Conservation (phyloP, 73 alveolate genomes). For the Uronychia binucleata region DNA sequence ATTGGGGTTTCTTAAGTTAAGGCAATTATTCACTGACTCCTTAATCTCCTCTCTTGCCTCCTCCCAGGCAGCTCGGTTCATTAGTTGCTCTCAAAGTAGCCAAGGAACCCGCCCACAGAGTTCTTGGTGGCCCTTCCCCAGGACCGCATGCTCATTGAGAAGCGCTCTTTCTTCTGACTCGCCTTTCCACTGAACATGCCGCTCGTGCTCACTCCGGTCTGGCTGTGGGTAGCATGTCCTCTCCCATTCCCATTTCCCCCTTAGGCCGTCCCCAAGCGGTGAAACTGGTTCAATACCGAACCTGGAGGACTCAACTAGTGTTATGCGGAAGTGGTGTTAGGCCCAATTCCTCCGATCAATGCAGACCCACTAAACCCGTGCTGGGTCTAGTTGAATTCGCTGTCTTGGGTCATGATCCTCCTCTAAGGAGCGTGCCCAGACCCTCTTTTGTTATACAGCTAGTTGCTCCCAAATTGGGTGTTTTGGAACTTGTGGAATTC, state of each 20-base stretch:
- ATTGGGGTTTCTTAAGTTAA: too few relatives aligned
- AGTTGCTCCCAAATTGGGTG: not conserved
- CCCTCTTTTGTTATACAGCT: too few relatives aligned
- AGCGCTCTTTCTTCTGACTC: not conserved
- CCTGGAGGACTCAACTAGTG: not conserved
- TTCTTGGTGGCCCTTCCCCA: not conserved
- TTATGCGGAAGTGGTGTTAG: not conserved
- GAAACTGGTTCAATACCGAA: not conserved
- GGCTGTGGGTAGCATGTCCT: too few relatives aligned
- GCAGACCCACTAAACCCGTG: not conserved
- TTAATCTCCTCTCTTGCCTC: not conserved
- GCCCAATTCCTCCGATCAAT: not conserved
- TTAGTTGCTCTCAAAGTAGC: not conserved
- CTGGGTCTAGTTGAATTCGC: not conserved
- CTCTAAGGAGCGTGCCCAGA: not conserved
- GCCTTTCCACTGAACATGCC: not conserved
- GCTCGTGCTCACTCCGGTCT: not conserved
- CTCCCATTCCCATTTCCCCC: not conserved
- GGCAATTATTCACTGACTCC: not conserved
- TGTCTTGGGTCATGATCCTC: not conserved
- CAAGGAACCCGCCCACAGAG: not conserved
- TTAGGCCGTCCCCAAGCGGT: not conserved
- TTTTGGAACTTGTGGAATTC: not conserved
- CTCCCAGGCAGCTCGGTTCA: not conserved
- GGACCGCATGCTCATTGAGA: not conserved